These are phyloP conservation scores for Yamadazyma blattariae DNA, from an alignment of 1,139 yeast genomes.

Conservation along the genomic window DNA sequence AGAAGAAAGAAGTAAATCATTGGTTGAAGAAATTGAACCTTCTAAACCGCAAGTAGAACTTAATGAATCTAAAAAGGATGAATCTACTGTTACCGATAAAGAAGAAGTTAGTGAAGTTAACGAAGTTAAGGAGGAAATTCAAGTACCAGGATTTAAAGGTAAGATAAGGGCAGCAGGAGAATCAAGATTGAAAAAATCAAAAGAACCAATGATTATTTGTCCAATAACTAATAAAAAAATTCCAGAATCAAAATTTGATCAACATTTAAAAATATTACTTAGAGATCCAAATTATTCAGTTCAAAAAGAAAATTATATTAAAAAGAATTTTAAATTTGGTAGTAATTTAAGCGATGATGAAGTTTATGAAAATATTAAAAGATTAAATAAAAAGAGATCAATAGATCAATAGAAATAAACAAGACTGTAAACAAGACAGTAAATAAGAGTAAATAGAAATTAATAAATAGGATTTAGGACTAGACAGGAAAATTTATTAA, in stretches of 20 bases:
- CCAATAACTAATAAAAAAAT: slow-evolving; percentile 71
- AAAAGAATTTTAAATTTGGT: slow-evolving; percentile 54
- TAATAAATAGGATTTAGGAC: no score
- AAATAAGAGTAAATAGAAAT: slow-evolving; percentile 17
- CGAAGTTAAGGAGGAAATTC: slow-evolving; percentile 1
- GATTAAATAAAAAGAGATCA: slow-evolving; percentile 44
- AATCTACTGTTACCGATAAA: background rate
- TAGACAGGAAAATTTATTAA: slow-evolving; percentile 16
- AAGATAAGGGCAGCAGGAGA: slow-evolving; percentile 71
- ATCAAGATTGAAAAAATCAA: slow-evolving; percentile 44
- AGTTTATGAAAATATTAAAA: slow-evolving; percentile 72
- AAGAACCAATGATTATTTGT: slow-evolving; percentile 52
- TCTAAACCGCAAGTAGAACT: slow-evolving; percentile 1
- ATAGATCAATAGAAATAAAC: background rate
- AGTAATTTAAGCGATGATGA: slow-evolving; percentile 68
- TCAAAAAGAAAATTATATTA: slow-evolving; percentile 63
- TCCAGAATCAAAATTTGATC: slow-evolving; percentile 70
- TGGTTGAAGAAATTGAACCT: slow-evolving; percentile 9
- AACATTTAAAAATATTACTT: slow-evolving; percentile 67
- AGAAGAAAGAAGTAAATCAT: slow-evolving; percentile 31
- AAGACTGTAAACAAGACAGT: slow-evolving; percentile 20
- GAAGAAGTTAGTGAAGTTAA: background rate
- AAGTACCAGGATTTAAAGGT: slow-evolving; percentile 37
- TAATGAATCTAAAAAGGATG: slow-evolving; percentile 1
- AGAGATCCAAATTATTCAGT: slow-evolving; percentile 78